Conservation (phyloP, 2,329 filamentous ascomycete species). For the Metarhizium album region DNA sequence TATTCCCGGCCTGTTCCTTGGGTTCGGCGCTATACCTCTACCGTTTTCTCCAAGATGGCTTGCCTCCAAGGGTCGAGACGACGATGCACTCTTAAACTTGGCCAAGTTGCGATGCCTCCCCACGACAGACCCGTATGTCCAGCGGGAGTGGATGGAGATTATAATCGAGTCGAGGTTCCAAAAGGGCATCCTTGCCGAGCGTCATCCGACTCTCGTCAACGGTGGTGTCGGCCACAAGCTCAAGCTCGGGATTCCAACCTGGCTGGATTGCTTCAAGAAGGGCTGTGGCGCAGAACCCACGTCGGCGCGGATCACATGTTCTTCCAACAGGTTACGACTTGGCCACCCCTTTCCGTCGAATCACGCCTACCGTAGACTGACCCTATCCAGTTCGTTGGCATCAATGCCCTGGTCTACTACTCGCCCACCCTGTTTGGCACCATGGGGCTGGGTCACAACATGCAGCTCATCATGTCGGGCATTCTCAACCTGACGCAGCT, state of each 20-base stretch:
- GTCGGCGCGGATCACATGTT: conserved; percentile 44
- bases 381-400: conserved; percentile 14
- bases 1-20: conserved; percentile 15
- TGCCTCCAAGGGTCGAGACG: conserved; percentile 14
- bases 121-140: conserved; percentile 11
- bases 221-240: conserved; percentile 23
- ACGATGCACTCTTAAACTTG: conserved; percentile 14
- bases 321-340: conserved; percentile 39
- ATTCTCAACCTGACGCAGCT: conserved; percentile 20
- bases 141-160: conserved; percentile 16
- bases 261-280: conserved; percentile 37
- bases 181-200: conserved; percentile 17
- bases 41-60: conserved; percentile 20
- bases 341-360: neutral
- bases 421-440: conserved; percentile 46
- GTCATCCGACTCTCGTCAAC: conserved; percentile 24
- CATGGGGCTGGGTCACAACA: conserved; percentile 33
- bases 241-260: conserved; percentile 36
- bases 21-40: conserved; percentile 14
- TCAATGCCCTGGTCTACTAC: conserved; percentile 43
- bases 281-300: conserved; percentile 34
- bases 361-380: neutral
- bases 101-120: conserved; percentile 15
- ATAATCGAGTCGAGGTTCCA: conserved; percentile 16
- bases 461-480: conserved; percentile 22